phyloP scores from a whole-genome alignment of 73 alveolate genomes.

The Paramecium sexaurelia region DNA sequence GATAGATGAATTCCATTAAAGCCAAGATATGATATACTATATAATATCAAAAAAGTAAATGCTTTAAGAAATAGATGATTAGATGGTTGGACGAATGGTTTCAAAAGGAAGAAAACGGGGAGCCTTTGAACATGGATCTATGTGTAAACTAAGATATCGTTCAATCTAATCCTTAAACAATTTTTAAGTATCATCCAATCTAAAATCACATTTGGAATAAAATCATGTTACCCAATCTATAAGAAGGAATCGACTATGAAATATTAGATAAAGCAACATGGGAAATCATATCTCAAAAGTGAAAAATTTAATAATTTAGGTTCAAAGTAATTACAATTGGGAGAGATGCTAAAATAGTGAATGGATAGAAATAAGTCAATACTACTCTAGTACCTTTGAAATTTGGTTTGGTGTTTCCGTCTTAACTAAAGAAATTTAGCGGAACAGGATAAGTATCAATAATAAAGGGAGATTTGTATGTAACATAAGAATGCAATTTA shows the following conservation, averaged over 20 bases:
- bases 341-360: not conserved
- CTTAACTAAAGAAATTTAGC: not conserved
- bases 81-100: conserved; percentile 53
- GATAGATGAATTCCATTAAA: conserved; percentile 14
- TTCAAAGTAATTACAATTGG: not conserved
- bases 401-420: conserved; percentile 23
- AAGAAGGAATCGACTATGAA: conserved; percentile 47
- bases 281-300: conserved; percentile 38
- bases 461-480: conserved; percentile 22
- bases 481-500: not conserved
- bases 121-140: not conserved
- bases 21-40: not conserved
- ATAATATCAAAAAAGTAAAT: conserved; percentile 29
- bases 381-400: conserved; percentile 6
- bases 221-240: not conserved
- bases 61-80: not conserved
- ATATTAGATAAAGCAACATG: conserved; percentile 32
- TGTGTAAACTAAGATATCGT: not conserved
- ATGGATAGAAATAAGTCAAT: conserved; percentile 30
- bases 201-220: conserved; percentile 49
- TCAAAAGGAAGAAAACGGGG: not conserved
- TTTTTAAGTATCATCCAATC: conserved; percentile 46
- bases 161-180: not conserved
- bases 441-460: not conserved
- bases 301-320: not conserved